phyloP scores from a whole-genome alignment of 805 yeast species.

The Teunomyces kruisii region DNA sequence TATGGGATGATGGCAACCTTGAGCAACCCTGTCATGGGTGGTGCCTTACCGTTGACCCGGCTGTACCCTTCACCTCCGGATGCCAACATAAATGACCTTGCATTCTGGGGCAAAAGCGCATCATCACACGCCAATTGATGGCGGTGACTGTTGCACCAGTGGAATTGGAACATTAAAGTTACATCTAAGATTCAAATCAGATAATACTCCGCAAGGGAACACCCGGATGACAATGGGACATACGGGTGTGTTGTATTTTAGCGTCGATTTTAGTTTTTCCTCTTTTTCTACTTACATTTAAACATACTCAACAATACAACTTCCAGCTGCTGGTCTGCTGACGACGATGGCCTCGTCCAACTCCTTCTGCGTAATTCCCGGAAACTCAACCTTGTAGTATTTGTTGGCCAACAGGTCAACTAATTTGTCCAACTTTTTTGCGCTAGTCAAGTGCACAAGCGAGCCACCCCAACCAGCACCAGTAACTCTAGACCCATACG shows the following conservation, averaged over 20 bases:
- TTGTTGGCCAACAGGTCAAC: conserved; percentile 45
- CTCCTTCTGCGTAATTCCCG: conserved; percentile 45
- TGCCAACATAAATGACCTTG: background rate
- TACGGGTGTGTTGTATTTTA: no score
- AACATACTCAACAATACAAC: conserved; percentile 24
- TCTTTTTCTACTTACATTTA: background rate
- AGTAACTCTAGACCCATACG: conserved; percentile 68
- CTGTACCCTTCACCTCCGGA: background rate
- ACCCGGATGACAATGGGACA: no score
- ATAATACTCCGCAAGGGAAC: no score
- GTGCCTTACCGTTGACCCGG: background rate
- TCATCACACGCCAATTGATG: no score
- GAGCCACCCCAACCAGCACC: conserved; percentile 84
- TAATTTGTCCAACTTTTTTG: conserved; percentile 38
- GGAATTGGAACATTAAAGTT: background rate
- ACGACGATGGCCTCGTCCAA: conserved; percentile 53
- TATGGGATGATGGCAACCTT: background rate
- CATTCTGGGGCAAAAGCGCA: no score
- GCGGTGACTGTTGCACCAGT: no score
- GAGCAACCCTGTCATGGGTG: background rate
- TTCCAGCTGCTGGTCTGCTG: conserved; percentile 57
- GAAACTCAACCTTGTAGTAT: conserved; percentile 51
- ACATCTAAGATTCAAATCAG: background rate
- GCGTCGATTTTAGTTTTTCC: background rate
- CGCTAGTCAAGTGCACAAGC: conserved; percentile 60